Evolutionary conservation across 1,284 basidiomycete species (phyloP).

Genomic region (Ustilago bromivora): DNA sequence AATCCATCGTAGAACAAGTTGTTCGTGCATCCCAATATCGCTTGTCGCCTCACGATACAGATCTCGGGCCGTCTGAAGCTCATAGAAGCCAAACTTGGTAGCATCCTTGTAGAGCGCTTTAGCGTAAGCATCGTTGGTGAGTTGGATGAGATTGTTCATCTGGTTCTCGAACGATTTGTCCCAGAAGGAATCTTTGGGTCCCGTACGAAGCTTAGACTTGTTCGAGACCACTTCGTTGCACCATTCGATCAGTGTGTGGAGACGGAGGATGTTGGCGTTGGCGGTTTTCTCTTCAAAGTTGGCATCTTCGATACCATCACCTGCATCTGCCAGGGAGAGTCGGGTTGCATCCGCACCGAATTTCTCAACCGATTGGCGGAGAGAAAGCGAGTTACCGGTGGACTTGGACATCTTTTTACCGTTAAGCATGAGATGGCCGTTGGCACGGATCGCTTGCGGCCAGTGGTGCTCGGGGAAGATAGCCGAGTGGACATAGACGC

Average conservation of each 20-base stretch:
- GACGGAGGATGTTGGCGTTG: conserved; percentile 93
- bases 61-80: conserved; percentile 90
- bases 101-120: conserved; percentile 96
- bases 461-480: conserved; percentile 94
- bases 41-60: conserved; percentile 94
- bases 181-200: conserved; percentile 69
- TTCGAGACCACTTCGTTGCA: conserved; percentile 82
- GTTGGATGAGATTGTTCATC: conserved; percentile 84
- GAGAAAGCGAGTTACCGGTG: conserved; percentile 75
- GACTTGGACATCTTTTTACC: conserved; percentile 99
- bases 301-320: conserved; percentile 95
- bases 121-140: conserved; percentile 74
- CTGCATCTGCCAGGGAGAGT: conserved; percentile 92
- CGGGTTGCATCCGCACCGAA: conserved; percentile 94
- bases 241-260: conserved; percentile 92
- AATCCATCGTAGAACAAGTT: conserved; percentile 83
- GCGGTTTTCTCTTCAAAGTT: conserved; percentile 99
- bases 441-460: conserved; percentile 91
- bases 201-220: conserved; percentile 77
- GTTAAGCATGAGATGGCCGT: conserved; percentile 97
- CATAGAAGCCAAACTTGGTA: conserved; percentile 94
- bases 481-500: conserved; percentile 92
- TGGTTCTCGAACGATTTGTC: conserved; percentile 93
- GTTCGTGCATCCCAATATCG: conserved; percentile 84
- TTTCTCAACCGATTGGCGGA: conserved; percentile 71